Conservation (phyloP, 2,329 filamentous ascomycete genomes). For the Leptodontidium sp. region DNA sequence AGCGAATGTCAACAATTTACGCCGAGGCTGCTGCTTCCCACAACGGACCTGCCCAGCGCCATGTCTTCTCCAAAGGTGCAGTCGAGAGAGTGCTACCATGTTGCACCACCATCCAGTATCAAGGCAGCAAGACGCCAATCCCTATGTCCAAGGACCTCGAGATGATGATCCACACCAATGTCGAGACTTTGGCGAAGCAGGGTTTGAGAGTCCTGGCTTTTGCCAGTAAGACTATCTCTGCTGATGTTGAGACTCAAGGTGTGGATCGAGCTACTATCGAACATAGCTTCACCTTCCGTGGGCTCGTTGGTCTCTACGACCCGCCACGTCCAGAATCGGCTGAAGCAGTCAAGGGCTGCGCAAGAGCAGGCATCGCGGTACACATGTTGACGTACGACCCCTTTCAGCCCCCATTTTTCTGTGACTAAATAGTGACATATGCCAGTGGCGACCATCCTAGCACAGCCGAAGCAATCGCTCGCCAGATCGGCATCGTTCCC, state of each 20-base stretch:
- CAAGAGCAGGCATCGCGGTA: constrained; percentile 73
- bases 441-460: constrained; percentile 74
- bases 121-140: constrained; percentile 50
- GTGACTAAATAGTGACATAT: too few species aligned
- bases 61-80: constrained; percentile 70
- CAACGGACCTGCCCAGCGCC: constrained; percentile 52
- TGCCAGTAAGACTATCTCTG: constrained; percentile 52
- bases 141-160: constrained; percentile 56
- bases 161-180: constrained; percentile 69
- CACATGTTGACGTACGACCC: constrained; percentile 72
- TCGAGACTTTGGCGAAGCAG: constrained; percentile 71
- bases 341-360: constrained; percentile 64
- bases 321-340: constrained; percentile 65
- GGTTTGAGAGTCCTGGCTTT: constrained; percentile 75
- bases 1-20: constrained; percentile 78
- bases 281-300: constrained; percentile 73
- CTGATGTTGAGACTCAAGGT: constrained; percentile 47
- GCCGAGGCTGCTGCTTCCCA: too few species aligned
- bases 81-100: constrained; percentile 73
- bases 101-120: constrained; percentile 58
- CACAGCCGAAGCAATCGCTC: constrained; percentile 80
- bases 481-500: constrained; percentile 80
- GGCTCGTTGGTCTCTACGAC: constrained; percentile 66
- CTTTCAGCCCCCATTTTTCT: too few species aligned
- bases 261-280: constrained; percentile 70